These are phyloP conservation scores for Fraxinus platypoda DNA, from an alignment of 305 asterid genomes.

Conservation along the genomic window DNA sequence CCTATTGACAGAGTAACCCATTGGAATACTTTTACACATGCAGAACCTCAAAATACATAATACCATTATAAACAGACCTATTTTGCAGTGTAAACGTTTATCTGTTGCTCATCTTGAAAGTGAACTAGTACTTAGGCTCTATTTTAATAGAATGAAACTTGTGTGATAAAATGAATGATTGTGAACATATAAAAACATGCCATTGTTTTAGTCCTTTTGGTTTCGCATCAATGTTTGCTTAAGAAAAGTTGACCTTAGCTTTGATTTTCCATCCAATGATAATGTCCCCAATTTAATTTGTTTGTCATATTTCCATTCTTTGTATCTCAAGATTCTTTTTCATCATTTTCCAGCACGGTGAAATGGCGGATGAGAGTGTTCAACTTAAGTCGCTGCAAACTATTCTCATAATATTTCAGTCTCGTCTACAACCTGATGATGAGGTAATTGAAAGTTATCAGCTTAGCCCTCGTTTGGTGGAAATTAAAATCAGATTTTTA, in stretches of 20 bases:
- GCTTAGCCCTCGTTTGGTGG: neutral
- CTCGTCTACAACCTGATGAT: slow-evolving; percentile 83
- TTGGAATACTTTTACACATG: neutral
- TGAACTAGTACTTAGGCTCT: neutral
- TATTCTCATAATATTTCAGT: slow-evolving; percentile 84
- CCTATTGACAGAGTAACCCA: too few species aligned
- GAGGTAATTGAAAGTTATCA: slow-evolving; percentile 55
- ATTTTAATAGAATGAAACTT: neutral
- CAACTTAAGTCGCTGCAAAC: slow-evolving; percentile 96
- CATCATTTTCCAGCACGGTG: slow-evolving; percentile 68
- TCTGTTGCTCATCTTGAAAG: neutral
- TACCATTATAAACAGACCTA: neutral
- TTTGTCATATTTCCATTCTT: slow-evolving; percentile 13
- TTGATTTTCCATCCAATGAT: neutral
- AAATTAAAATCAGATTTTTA: too few species aligned
- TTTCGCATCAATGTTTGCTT: neutral
- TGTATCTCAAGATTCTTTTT: neutral
- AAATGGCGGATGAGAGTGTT: slow-evolving; percentile 91
- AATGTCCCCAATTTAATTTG: neutral
- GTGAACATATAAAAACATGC: neutral
- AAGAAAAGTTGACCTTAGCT: neutral
- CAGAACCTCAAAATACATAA: neutral
- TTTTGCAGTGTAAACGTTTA: neutral
- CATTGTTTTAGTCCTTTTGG: neutral
- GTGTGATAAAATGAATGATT: neutral